Conservation (phyloP, 1,284 basidiomycete species). For the Leccinum proliferum region DNA sequence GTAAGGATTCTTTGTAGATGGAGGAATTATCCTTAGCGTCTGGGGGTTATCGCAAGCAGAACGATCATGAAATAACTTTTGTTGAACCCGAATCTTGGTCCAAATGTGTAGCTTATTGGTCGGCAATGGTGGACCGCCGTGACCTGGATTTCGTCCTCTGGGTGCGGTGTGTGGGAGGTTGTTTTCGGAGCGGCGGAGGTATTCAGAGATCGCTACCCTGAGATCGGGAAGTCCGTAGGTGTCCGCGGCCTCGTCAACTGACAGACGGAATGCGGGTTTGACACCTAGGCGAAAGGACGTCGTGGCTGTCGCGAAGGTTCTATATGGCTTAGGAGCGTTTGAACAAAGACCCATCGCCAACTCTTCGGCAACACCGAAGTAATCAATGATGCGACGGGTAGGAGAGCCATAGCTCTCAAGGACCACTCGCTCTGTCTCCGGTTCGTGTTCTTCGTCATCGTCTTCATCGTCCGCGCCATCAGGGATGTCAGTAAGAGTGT, state of each 20-base stretch:
- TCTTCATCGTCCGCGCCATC: not conserved
- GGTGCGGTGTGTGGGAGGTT: not conserved
- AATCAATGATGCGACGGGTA: not conserved
- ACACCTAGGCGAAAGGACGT: not conserved
- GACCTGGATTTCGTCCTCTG: not conserved
- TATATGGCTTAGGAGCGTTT: not conserved
- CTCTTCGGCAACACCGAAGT: not conserved
- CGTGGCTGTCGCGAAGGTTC: not conserved
- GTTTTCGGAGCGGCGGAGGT: not conserved
- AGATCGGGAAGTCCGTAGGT: not conserved
- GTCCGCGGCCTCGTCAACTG: not conserved
- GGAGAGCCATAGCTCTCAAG: not conserved
- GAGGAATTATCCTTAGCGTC: not conserved
- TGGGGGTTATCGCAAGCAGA: not conserved
- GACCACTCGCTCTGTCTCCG: not conserved
- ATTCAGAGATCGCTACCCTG: not conserved
- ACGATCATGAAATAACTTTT: not conserved
- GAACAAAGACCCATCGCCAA: not conserved
- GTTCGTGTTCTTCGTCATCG: not conserved
- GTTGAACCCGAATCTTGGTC: not conserved
- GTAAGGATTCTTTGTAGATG: not conserved
- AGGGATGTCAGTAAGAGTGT: not conserved
- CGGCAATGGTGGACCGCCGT: not conserved
- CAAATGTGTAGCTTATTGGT: not conserved
- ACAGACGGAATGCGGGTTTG: not conserved